Base-by-base conservation (phyloP, 768 basidiomycete genomes). In the Wakefieldia striispora region DNA sequence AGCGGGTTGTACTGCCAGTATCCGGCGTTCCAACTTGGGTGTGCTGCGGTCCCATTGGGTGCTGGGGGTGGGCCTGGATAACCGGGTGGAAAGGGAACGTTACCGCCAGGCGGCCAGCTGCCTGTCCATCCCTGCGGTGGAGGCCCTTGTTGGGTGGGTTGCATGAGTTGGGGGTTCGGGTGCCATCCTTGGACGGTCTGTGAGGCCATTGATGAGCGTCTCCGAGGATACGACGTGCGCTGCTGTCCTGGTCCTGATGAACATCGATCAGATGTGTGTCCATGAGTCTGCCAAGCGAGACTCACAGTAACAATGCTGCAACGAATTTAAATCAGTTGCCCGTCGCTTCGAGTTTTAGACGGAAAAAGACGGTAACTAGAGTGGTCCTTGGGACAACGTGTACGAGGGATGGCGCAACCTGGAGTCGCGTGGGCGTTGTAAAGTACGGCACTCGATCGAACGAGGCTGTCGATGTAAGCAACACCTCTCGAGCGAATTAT, bases 11-110 rank as follows among this genome's bases (percentile, higher is more conserved):
- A 72, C 34, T 76, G 71, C 81, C 81, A 83, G 38, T 52, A 67
- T 13, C 81, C 81, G 6, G 72, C 69, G 26, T 77, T 72, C 81
- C 81, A 83, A n/a, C 51, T 41, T 3, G 63, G 53, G 48, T 75
- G 73, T 1, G 70, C 68, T 47, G 73, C 75, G 5, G 78, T 62
- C 29, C 78, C 77, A 6, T 73, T 53, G 6, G 84, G 83, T 14
- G 75, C 70, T 14, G 84, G 84, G n/a, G 84, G 81, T 8, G 79
- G 76, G 4, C 68, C 70, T 33, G 72, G 70, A 47, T 66, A 73
- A 24, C 62, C 63, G 13, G 67, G 62, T 13, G 72, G 72, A 35
- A 70, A 61, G 10, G 54, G 37, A 6, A 61, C 57, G 13, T 62
- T 59, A 14, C 46, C 43, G 3, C 62, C 51, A 5, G 72, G 69